Conservation (phyloP, 2,329 filamentous ascomycete genomes). For the Talaromyces sp. region DNA sequence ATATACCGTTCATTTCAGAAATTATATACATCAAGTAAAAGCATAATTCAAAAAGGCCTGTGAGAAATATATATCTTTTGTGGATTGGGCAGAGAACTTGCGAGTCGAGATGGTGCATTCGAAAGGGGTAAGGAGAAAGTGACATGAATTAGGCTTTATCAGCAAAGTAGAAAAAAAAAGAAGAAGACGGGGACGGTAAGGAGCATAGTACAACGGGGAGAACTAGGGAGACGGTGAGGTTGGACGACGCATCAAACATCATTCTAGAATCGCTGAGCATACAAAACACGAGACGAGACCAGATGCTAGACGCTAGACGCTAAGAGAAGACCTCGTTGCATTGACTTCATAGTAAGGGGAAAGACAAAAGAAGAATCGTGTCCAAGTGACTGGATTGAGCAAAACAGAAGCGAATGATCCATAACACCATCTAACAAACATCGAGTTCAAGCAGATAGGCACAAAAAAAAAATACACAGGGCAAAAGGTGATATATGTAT, state of each 20-base stretch:
- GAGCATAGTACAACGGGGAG: background rate
- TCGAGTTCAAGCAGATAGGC: background rate
- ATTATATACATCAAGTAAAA: background rate
- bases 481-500: conserved; percentile 12
- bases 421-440: conserved; percentile 15
- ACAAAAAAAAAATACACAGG: conserved; percentile 9
- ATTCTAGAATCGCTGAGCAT: conserved; percentile 4
- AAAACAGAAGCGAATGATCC: background rate
- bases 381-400: background rate
- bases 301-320: conserved; percentile 13
- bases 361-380: background rate
- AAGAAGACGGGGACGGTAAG: background rate
- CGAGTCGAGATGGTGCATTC: background rate
- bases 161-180: background rate
- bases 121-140: background rate
- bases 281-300: background rate
- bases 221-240: background rate
- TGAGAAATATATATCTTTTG: background rate
- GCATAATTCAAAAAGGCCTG: background rate
- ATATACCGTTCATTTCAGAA: background rate
- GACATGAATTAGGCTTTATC: background rate
- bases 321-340: conserved; percentile 13
- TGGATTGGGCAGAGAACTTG: background rate
- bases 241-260: background rate
- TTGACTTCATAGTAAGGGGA: conserved; percentile 1